Evolutionary conservation across 2,329 filamentous ascomycete genomes (phyloP).

Genomic region (Venturia nashicola): DNA sequence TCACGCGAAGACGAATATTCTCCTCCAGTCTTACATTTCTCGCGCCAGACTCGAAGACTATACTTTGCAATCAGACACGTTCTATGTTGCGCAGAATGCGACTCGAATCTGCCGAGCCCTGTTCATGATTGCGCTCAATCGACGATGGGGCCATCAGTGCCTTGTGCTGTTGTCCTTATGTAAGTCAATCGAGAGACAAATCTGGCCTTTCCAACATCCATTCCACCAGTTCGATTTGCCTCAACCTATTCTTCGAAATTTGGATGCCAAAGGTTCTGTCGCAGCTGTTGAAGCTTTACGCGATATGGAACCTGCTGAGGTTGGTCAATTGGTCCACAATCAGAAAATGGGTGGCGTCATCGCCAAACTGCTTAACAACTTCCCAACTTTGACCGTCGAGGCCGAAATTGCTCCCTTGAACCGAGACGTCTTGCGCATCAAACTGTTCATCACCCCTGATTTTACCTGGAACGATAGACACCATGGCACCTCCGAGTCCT

Average conservation of each 20-base stretch:
- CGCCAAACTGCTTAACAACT: conserved; percentile 70
- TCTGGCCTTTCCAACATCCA: conserved; percentile 92
- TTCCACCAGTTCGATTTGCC: conserved; percentile 91
- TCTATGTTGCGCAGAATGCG: conserved; percentile 92
- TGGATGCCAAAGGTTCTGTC: conserved; percentile 66
- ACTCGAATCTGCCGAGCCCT: conserved; percentile 86
- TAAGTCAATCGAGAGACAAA: conserved; percentile 92
- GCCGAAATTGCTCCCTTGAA: conserved; percentile 93
- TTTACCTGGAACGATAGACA: conserved; percentile 91
- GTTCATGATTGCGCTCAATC: conserved; percentile 94
- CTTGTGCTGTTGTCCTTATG: conserved; percentile 80
- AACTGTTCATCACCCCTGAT: conserved; percentile 73
- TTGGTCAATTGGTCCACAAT: conserved; percentile 85
- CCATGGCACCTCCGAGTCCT: conserved; percentile 89
- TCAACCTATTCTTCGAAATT: conserved; percentile 66
- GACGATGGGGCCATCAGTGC: conserved; percentile 92
- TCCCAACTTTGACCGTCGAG: conserved; percentile 82
- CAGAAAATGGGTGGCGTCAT: conserved; percentile 75
- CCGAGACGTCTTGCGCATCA: conserved; percentile 84
- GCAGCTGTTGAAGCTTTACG: conserved; percentile 70
- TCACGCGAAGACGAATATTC: conserved; percentile 89
- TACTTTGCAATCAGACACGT: conserved; percentile 78
- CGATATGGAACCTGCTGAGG: conserved; percentile 88
- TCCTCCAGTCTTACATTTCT: conserved; percentile 90
- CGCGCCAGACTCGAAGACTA: conserved; percentile 83